These are phyloP conservation scores for Gracilaria caudata DNA, from an alignment of 23 red algal genomes.

Conservation along the genomic window DNA sequence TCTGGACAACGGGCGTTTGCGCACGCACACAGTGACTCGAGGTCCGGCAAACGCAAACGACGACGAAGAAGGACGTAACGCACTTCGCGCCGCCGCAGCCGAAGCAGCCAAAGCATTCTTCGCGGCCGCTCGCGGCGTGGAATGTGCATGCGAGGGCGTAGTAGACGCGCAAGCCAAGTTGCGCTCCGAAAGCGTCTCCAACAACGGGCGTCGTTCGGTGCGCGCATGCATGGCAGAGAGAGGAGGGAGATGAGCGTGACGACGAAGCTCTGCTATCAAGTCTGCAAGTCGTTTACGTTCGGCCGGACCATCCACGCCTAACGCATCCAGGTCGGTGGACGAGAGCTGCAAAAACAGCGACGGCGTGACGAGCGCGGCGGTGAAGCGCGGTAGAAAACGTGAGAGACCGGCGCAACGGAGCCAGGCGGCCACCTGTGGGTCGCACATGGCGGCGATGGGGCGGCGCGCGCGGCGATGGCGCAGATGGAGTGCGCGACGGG, in stretches of 20 bases:
- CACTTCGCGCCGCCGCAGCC: slow-evolving; percentile 8
- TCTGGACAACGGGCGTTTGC: slow-evolving; percentile 75
- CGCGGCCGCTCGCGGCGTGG: neutral
- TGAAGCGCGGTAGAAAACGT: slow-evolving; percentile 53
- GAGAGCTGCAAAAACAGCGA: slow-evolving; percentile 41
- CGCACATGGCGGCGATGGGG: slow-evolving; percentile 41
- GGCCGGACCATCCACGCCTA: slow-evolving; percentile 58
- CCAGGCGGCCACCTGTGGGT: slow-evolving; percentile 63
- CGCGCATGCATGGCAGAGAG: neutral
- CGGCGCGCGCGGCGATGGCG: neutral
- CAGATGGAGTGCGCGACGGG: neutral
- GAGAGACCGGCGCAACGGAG: slow-evolving; percentile 71
- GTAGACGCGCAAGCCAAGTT: neutral
- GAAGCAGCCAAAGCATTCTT: neutral
- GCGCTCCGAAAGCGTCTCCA: slow-evolving; percentile 1
- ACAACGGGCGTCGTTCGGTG: neutral
- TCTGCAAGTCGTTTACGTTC: slow-evolving; percentile 71
- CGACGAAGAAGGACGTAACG: neutral
- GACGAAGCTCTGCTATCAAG: slow-evolving; percentile 42
- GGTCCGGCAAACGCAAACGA: neutral
- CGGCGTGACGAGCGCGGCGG: slow-evolving; percentile 36
- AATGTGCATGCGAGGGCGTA: neutral
- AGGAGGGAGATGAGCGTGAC: neutral
- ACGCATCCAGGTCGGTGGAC: slow-evolving; percentile 43
- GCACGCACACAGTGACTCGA: slow-evolving; percentile 72